Base-by-base conservation (phyloP, 2,329 filamentous ascomycete genomes). In the Tolypocladium ovalisporum region DNA sequence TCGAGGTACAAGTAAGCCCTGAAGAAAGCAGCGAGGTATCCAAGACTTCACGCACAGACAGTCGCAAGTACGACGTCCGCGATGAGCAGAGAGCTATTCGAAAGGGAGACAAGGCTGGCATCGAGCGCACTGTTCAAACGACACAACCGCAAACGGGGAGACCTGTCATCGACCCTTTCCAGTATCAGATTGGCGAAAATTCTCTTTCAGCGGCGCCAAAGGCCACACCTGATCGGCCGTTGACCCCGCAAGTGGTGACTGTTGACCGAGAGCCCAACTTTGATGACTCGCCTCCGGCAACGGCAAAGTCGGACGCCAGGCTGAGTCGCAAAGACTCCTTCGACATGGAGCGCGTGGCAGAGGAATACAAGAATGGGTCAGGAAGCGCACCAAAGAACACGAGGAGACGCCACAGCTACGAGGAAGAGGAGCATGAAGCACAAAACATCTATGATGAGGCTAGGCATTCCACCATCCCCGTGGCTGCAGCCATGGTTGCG, bases 201-300 rank as follows among this genome's bases (percentile, higher is more conserved):
- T 75, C 76, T n/a, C 34, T 57, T n/a, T 13, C 4, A 29, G 47
- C 19, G 15, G 34, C 57, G 19, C 51, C 55, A 3, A 22, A 57
- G 7, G 32, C 54, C 13, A 56, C 55, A 1, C 52, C 60, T 1
- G 65, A 67, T 40, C 71, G 74, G 53, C 75, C 78, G 2, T 62
- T 79, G 59, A 80, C 78, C 4, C 81, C 79, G 8, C 73, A 73
- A 58, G 70, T 84, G 51, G 71, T 80, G 44, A 82, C 79, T 2
- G 75, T 83, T 52, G 77, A 80, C 35, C 75, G 79, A 36, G 80
- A 80, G 61, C 80, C 81, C 7, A 74, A 75, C 54, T 80, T 79
- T 62, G 73, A 75, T 10, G 67, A 72, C 47, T 65, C 68, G 24
- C 69, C 73, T 4, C 64, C 68, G 42, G 63, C 60, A 24, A 57